Evolutionary conservation across 192 early-diverging fungal species (phyloP).

Genomic region (Podila verticillata): DNA sequence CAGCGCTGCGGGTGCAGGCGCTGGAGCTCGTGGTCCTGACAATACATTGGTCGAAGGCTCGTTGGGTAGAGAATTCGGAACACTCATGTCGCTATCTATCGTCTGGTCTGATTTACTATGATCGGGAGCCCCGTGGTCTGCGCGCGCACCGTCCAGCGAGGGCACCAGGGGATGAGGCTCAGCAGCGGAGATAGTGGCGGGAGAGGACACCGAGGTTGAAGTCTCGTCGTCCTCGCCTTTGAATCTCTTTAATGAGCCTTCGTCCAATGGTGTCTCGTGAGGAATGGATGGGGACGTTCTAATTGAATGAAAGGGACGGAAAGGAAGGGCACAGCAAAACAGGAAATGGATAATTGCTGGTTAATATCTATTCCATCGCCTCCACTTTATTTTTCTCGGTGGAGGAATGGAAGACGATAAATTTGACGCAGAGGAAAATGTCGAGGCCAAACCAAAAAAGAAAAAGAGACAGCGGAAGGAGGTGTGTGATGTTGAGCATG

Average conservation of each 20-base stretch:
- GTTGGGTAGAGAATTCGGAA: conserved; percentile 28
- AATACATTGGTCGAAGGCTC: conserved; percentile 40
- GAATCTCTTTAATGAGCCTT: conserved; percentile 38
- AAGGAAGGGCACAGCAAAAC: neutral
- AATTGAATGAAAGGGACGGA: neutral
- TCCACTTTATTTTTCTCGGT: neutral
- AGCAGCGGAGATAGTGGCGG: conserved; percentile 10
- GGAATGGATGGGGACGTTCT: neutral
- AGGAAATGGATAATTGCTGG: neutral
- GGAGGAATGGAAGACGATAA: neutral
- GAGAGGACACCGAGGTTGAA: conserved; percentile 8
- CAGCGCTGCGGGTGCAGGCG: conserved; percentile 25
- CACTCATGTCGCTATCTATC: conserved; percentile 50
- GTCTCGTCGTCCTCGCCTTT: conserved; percentile 48
- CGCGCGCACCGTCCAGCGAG: conserved; percentile 38
- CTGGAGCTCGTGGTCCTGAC: conserved; percentile 33
- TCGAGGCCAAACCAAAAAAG: too few relatives aligned
- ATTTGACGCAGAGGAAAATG: too few relatives aligned
- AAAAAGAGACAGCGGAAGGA: too few relatives aligned
- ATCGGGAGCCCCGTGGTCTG: conserved; percentile 16
- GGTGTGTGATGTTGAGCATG: neutral
- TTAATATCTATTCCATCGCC: conserved; percentile 2
- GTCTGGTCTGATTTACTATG: conserved; percentile 36
- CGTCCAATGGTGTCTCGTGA: conserved; percentile 18
- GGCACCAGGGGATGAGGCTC: conserved; percentile 44